Percentiles rank a stretch among this genome's conserved stretches.
These are phyloP conservation scores for Pyrus bretschneideri DNA, from an alignment of 306 rosid species.

Conservation along the genomic window DNA sequence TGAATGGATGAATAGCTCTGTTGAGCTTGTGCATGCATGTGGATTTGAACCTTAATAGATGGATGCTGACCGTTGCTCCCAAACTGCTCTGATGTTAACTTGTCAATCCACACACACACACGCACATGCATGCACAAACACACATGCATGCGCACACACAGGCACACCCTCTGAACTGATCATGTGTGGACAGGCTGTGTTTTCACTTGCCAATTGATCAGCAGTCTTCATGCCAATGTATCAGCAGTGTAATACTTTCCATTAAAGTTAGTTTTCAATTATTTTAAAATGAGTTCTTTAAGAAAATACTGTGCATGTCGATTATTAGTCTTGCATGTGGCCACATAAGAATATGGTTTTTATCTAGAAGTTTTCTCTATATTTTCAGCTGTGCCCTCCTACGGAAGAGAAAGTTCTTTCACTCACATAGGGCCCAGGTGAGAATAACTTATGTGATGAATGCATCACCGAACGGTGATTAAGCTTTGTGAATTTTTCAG, in stretches of 20 bases:
- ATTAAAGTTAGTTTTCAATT: background rate
- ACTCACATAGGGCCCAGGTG: slow-evolving; percentile 84
- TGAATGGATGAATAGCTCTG: background rate
- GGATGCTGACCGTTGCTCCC: background rate
- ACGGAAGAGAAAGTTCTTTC: slow-evolving; percentile 65
- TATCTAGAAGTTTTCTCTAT: slow-evolving; percentile 9
- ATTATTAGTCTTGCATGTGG: slow-evolving; percentile 3
- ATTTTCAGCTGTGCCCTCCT: slow-evolving; percentile 52
- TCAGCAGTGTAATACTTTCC: background rate
- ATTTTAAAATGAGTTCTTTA: background rate
- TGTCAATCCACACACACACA: background rate
- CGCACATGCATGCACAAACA: background rate
- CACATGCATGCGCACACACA: background rate
- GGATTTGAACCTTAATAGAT: background rate
- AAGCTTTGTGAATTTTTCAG: background rate
- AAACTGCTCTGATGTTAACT: background rate
- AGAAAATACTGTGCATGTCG: background rate
- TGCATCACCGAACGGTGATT: background rate
- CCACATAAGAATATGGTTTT: slow-evolving; percentile 11
- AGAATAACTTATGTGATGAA: slow-evolving; percentile 14
- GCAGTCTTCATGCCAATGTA: background rate
- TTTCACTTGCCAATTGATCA: background rate
- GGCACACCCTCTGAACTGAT: background rate
- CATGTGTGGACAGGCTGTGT: background rate
- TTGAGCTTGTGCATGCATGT: background rate